Conservation (phyloP, 148 eudicot genomes). For the Pouteria glomerata region DNA sequence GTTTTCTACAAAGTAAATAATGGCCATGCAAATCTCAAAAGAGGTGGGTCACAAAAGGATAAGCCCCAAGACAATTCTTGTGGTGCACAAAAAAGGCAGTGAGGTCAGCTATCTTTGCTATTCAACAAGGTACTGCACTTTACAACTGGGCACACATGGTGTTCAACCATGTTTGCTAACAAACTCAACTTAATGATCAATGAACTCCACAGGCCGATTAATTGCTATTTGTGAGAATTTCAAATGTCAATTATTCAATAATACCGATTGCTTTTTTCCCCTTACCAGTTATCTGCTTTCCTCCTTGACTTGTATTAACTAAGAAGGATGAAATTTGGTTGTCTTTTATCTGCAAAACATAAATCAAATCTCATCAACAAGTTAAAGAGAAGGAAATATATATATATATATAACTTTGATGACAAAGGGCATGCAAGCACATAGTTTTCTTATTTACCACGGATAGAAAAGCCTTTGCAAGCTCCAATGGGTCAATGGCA, state of each 20-base stretch:
- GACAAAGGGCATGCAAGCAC: background rate
- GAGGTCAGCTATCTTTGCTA: background rate
- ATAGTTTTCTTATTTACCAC: slow-evolving; percentile 10
- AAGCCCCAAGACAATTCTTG: background rate
- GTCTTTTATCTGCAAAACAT: slow-evolving; percentile 18
- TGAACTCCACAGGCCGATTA: background rate
- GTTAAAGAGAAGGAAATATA: background rate
- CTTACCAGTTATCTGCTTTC: slow-evolving; percentile 19
- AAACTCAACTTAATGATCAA: background rate
- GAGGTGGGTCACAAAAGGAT: too few species aligned
- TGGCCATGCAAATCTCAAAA: too few species aligned
- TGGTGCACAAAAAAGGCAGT: background rate
- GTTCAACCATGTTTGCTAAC: background rate
- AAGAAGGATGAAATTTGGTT: slow-evolving; percentile 20
- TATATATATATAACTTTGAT: background rate
- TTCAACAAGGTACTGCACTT: background rate
- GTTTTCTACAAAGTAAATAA: background rate
- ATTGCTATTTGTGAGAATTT: background rate
- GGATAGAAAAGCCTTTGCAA: slow-evolving; percentile 20
- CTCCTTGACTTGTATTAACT: slow-evolving; percentile 16
- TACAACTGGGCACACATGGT: background rate
- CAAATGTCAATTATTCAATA: background rate
- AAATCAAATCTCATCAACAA: background rate
- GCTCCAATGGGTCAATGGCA: slow-evolving; percentile 19
- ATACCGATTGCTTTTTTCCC: background rate